Conservation (phyloP, 2,329 filamentous ascomycete genomes). For the Diplodia mutila region DNA sequence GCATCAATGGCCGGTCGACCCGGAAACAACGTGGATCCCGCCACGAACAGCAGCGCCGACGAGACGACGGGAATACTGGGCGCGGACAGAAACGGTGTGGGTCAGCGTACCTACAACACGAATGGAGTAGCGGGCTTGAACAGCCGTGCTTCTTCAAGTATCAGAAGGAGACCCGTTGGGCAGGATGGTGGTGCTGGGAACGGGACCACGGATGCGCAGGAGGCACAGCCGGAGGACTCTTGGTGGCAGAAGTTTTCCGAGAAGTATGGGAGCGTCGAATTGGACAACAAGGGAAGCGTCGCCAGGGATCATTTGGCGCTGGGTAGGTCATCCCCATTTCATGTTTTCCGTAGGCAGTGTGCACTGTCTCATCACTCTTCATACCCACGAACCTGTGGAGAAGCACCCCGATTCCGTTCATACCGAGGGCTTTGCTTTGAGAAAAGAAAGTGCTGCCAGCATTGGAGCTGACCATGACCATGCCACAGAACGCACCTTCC, state of each 20-base stretch:
- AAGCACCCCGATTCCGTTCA: not conserved
- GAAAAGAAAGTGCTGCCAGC: not conserved
- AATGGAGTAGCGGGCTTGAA: not conserved
- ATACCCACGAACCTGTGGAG: not conserved
- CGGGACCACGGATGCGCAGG: not conserved
- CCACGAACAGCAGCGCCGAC: conserved; percentile 18
- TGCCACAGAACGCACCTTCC: conserved; percentile 75
- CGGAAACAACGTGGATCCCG: no score
- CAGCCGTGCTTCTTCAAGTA: not conserved
- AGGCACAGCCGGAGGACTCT: conserved; percentile 29
- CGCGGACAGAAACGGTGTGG: conserved; percentile 9
- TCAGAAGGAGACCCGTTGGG: conserved; percentile 24
- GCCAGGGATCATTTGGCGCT: conserved; percentile 81
- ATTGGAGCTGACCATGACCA: conserved; percentile 2
- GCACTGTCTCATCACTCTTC: not conserved
- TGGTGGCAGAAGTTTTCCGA: conserved; percentile 62
- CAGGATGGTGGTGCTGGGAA: conserved; percentile 30
- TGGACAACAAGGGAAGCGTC: conserved; percentile 85
- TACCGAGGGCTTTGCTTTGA: not conserved
- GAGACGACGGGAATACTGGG: conserved; percentile 24
- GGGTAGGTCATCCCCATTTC: conserved; percentile 55
- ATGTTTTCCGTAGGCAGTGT: not conserved
- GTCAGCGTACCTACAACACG: conserved; percentile 16
- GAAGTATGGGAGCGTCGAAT: conserved; percentile 69
- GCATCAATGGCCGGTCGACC: not conserved